phyloP scores from a whole-genome alignment of 306 rosid genomes.

The Vigna angularis region DNA sequence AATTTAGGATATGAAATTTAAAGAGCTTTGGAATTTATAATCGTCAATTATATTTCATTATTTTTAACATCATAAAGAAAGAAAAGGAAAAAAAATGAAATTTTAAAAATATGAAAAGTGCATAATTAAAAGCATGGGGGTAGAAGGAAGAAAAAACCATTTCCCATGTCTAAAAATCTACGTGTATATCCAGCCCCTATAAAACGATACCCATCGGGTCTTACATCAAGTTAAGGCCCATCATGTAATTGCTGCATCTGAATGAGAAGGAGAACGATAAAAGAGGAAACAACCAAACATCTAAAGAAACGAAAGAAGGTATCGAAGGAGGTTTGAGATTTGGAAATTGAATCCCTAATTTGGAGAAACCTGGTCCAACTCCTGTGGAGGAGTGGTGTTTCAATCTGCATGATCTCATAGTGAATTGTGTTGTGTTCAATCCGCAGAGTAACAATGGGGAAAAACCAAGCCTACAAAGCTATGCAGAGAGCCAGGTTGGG shows the following conservation, averaged over 20 bases:
- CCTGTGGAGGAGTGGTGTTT: neutral
- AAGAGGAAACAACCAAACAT: neutral
- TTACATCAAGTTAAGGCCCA: slow-evolving; percentile 15
- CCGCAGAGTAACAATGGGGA: slow-evolving; percentile 65
- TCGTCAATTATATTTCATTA: no score
- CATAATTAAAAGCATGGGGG: no score
- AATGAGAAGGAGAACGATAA: slow-evolving; percentile 19
- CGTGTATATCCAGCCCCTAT: slow-evolving; percentile 6
- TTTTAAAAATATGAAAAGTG: no score
- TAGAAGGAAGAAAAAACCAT: no score
- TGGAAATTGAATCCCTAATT: slow-evolving; percentile 44
- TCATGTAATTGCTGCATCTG: neutral
- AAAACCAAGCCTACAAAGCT: slow-evolving; percentile 98
- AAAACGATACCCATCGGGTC: neutral
- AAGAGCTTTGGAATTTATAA: no score
- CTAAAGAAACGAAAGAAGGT: neutral
- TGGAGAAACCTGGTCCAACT: neutral
- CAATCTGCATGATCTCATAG: slow-evolving; percentile 33
- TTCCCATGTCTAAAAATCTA: no score
- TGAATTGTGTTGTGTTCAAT: neutral
- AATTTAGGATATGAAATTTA: no score
- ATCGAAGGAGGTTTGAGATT: slow-evolving; percentile 5
- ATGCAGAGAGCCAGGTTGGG: slow-evolving; percentile 97
- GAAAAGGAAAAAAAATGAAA: no score
- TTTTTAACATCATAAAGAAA: no score